These are phyloP conservation scores for Plasmodium vivax DNA, from an alignment of 169 alveolate species.

Conservation along the genomic window DNA sequence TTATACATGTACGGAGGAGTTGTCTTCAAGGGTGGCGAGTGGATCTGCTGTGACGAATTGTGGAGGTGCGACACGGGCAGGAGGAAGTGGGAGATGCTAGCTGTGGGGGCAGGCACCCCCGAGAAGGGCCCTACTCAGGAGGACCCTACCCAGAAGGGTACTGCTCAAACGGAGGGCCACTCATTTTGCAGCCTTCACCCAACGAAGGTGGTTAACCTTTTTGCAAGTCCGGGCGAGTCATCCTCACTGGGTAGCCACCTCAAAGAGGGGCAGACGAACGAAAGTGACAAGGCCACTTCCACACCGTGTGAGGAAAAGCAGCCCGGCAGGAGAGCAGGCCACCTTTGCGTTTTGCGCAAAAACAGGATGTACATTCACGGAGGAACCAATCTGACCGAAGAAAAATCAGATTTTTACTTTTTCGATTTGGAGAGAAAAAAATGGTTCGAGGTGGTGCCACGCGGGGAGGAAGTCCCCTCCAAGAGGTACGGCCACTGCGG, in stretches of 20 bases:
- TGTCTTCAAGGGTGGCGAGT: background rate
- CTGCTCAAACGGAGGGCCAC: background rate
- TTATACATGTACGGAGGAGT: conserved; percentile 44
- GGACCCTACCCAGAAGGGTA: background rate
- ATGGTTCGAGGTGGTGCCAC: conserved; percentile 27
- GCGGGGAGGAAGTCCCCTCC: conserved; percentile 7
- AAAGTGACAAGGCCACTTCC: background rate
- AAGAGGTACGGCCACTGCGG: conserved; percentile 47
- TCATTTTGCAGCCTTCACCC: background rate
- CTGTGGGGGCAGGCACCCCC: background rate
- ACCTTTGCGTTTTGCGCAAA: conserved; percentile 6
- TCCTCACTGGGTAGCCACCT: background rate
- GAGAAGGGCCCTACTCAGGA: background rate
- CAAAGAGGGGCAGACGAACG: background rate
- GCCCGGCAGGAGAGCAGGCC: conserved; percentile 44
- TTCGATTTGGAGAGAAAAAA: conserved; percentile 9
- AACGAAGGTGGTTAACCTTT: background rate
- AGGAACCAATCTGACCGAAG: conserved; percentile 31
- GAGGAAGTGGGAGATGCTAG: conserved; percentile 26
- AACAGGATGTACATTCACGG: conserved; percentile 44
- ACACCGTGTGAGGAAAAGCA: background rate
- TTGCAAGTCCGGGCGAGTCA: background rate
- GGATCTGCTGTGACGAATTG: conserved; percentile 15
- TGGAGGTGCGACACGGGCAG: conserved; percentile 28
- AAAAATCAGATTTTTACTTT: conserved; percentile 32